Conservation (phyloP, 192 early-diverging fungal species). For the Piromyces sp. region DNA sequence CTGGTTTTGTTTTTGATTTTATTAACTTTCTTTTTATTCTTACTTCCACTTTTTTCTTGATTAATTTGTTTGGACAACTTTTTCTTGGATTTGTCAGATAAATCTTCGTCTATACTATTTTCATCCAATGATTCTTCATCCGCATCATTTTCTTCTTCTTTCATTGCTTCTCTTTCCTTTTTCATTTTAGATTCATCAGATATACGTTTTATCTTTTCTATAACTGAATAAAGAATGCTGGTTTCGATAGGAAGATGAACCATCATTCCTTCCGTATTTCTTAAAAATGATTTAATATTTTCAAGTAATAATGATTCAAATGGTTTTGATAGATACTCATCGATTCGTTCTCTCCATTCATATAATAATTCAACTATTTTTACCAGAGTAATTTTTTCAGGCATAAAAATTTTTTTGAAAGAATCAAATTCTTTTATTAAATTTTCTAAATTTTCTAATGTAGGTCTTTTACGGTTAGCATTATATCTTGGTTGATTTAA, state of each 20-base stretch:
- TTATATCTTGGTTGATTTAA: neutral
- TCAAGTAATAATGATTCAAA: neutral
- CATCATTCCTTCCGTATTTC: neutral
- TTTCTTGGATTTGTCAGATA: too few relatives aligned
- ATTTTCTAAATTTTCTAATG: neutral
- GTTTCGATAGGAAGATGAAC: neutral
- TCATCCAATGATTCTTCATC: neutral
- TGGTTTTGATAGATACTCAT: neutral
- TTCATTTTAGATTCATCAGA: neutral
- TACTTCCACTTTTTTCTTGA: neutral
- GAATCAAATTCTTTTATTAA: neutral
- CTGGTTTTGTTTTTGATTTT: neutral
- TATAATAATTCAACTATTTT: neutral
- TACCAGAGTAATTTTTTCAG: neutral
- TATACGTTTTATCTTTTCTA: neutral
- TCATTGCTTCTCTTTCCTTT: neutral
- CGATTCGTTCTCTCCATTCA: neutral
- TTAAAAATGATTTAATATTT: neutral
- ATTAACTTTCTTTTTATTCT: neutral
- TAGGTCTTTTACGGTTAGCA: neutral
- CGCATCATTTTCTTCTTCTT: neutral
- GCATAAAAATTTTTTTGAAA: neutral
- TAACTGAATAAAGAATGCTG: neutral
- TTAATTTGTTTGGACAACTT: too few relatives aligned
- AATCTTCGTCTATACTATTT: too few relatives aligned